Evolutionary conservation across 2,329 filamentous ascomycete genomes (phyloP).

Genomic region (Aspergillus hiratsukae): DNA sequence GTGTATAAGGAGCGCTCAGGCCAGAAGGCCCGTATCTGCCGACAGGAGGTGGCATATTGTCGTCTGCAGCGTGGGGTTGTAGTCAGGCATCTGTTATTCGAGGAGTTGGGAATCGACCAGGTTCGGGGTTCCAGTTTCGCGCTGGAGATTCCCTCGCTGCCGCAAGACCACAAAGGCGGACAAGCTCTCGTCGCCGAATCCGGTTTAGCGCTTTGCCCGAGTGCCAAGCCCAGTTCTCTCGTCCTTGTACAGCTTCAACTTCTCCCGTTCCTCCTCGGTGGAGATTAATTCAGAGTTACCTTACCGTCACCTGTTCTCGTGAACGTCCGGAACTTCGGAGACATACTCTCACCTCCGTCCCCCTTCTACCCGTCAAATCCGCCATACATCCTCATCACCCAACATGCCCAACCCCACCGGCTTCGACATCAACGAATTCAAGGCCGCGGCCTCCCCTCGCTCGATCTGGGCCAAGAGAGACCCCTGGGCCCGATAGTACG

Average conservation of each 20-base stretch:
- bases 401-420: conserved; percentile 67
- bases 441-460: conserved; percentile 60
- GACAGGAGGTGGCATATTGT: conserved; percentile 55
- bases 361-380: conserved; percentile 15
- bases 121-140: conserved; percentile 17
- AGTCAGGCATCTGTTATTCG: conserved; percentile 14
- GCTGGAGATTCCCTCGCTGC: conserved; percentile 5
- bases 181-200: conserved; percentile 20
- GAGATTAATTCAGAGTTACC: not conserved
- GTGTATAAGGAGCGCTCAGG: conserved; percentile 56
- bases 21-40: conserved; percentile 55
- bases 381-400: conserved; percentile 44
- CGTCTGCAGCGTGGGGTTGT: conserved; percentile 6
- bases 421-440: conserved; percentile 82
- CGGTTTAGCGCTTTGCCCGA: conserved; percentile 24
- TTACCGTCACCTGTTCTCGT: conserved; percentile 10
- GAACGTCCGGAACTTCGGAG: conserved; percentile 10
- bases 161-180: conserved; percentile 22
- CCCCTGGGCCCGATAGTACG: conserved; percentile 61
- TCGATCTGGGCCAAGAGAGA: conserved; percentile 49
- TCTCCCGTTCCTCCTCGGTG: conserved; percentile 7
- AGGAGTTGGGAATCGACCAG: conserved; percentile 1
- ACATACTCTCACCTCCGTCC: conserved; percentile 1
- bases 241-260: conserved; percentile 19
- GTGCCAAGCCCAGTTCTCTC: conserved; percentile 22